Percentiles rank a stretch among this genome's conserved stretches.
phyloP scores from a whole-genome alignment of 768 basidiomycete genomes.

The Asterophora parasitica region DNA sequence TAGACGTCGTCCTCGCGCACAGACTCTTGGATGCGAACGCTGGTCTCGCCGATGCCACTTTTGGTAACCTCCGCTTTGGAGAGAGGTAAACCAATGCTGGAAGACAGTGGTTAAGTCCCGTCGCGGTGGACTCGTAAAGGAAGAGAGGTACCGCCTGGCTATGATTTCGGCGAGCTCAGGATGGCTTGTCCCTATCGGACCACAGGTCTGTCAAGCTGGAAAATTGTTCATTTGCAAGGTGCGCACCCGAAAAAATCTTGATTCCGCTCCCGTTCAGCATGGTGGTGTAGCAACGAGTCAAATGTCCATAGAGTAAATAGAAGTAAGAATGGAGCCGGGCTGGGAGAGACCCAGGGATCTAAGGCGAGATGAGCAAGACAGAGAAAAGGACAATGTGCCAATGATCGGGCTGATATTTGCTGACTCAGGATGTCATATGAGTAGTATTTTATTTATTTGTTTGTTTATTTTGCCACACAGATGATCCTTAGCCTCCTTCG shows the following conservation, averaged over 20 bases:
- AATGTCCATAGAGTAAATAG: constrained; percentile 5
- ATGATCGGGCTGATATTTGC: background rate
- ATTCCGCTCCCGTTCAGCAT: constrained; percentile 57
- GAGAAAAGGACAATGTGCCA: background rate
- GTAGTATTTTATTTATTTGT: too few species aligned
- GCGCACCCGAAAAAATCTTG: constrained; percentile 51
- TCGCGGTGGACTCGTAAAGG: constrained; percentile 13
- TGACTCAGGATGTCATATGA: constrained; percentile 7
- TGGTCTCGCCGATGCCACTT: constrained; percentile 88
- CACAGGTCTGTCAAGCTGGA: constrained; percentile 2
- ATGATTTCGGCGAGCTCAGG: constrained; percentile 93
- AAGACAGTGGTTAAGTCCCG: constrained; percentile 12
- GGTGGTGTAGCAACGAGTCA: background rate
- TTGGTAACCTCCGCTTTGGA: constrained; percentile 84
- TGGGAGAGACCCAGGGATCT: background rate
- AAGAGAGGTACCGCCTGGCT: constrained; percentile 70
- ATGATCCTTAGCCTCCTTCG: too few species aligned
- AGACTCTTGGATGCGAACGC: constrained; percentile 88
- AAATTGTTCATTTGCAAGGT: background rate
- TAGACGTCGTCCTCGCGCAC: constrained; percentile 99
- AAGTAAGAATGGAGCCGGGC: background rate
- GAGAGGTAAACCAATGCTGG: constrained; percentile 84
- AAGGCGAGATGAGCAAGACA: background rate
- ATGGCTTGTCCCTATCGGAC: constrained; percentile 78
- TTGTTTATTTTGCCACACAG: too few species aligned